Evolutionary conservation across 2,329 filamentous ascomycete genomes (phyloP), one percentile per base, ranked within the genome.

Genomic region (Sphaerulina populicola): DNA sequence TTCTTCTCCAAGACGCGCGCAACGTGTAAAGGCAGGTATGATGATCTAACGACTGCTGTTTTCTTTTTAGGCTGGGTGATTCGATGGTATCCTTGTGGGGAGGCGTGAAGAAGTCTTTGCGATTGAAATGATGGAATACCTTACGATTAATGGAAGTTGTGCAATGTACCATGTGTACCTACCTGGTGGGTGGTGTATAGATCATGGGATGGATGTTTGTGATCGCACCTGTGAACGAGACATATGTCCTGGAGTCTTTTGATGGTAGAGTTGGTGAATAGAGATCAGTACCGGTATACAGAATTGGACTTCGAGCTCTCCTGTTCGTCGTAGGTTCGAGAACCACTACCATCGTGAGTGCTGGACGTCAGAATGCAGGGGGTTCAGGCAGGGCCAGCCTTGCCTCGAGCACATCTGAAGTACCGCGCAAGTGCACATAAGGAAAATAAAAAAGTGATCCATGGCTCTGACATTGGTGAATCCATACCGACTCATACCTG

Each of bases 1-100:
- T 7, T 7, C n/a, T 7, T 18, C 12, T 11, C 11, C 14, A 30
- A 27, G 18, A 18, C 18, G 18, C 18, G 18, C 18, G 18, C 23
- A 37, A 14, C 1, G 10, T 37, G 35, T 37, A 37, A 12, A 37
- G 4, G 11, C n/a, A n/a, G n/a, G 6, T 9, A 14, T 9, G 1
- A 1, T 8, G 5, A 6, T 36, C 37, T 21, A 15, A 9, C 37
- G 2, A 10, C 30, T n/a, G 12, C 45, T 49, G 9, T 42, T 35
- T 14, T 4, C 14, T 37, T n/a, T 21, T 39, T 44, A 60, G 57
- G 21, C 47, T 56, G 33, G 56, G 56, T 29, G 54, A 50, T 33
- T 56, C 53, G 4, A 18, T 58, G 41, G 53, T 53, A 29, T 51
- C 57, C 6, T 35, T 60, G 3, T 60, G 51, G 41, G 43, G 44